Percentiles rank a stretch among this genome's conserved stretches.
These are phyloP conservation scores for Peronospora belbahrii DNA, from an alignment of 352 stramenopile genomes.

Conservation along the genomic window DNA sequence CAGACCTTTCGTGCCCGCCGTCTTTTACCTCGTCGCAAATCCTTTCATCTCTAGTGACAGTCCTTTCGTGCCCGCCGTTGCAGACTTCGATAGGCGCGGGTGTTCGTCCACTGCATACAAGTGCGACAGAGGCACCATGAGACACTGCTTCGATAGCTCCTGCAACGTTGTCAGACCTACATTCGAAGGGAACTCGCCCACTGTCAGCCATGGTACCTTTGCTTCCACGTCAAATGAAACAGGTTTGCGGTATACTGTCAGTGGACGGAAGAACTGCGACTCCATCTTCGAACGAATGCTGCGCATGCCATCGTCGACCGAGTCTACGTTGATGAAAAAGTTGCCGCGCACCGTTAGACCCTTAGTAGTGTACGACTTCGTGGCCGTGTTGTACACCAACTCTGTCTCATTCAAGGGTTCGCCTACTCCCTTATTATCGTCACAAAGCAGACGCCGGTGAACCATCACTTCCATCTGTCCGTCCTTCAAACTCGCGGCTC, in stretches of 20 bases:
- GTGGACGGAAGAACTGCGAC: slow-evolving; percentile 52
- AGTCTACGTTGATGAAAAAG: slow-evolving; percentile 66
- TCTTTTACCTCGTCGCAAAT: slow-evolving; percentile 85
- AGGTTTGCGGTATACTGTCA: slow-evolving; percentile 45
- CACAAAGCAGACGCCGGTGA: slow-evolving; percentile 88
- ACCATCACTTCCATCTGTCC: slow-evolving; percentile 97
- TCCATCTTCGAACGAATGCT: slow-evolving; percentile 60
- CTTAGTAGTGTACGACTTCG: slow-evolving; percentile 48
- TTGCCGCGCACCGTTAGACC: slow-evolving; percentile 62
- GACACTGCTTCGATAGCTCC: slow-evolving; percentile 57
- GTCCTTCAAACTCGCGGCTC: slow-evolving; percentile 85
- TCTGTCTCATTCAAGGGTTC: slow-evolving; percentile 92
- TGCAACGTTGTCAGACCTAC: slow-evolving; percentile 90
- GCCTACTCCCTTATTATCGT: slow-evolving; percentile 91
- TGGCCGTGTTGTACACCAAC: slow-evolving; percentile 54
- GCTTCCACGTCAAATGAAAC: slow-evolving; percentile 21
- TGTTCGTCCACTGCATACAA: slow-evolving; percentile 89
- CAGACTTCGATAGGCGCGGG: slow-evolving; percentile 59
- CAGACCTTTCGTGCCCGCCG: slow-evolving; percentile 49
- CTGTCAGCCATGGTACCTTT: slow-evolving; percentile 57
- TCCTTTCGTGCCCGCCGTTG: no score
- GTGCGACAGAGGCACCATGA: slow-evolving; percentile 91
- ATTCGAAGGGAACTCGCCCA: slow-evolving; percentile 84
- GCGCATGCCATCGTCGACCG: slow-evolving; percentile 41
- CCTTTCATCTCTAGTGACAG: slow-evolving; percentile 83